Base-by-base conservation (phyloP, 164 flowering plant genomes). In the Magnolia sinica region DNA sequence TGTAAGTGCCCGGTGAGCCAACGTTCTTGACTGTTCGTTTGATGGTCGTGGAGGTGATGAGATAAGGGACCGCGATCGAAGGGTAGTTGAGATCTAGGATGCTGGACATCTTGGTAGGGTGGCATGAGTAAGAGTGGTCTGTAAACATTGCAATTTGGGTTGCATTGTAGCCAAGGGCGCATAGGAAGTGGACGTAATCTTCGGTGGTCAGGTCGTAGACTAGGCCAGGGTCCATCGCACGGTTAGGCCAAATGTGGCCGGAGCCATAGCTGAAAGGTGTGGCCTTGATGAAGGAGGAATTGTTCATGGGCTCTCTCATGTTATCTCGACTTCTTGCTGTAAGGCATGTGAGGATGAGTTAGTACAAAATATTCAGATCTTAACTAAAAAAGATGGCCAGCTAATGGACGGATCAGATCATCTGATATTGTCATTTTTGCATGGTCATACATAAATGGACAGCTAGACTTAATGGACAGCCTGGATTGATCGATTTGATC, bases 21-120 rank as follows among this genome's bases (percentile, higher is more conserved):
- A 94, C 98, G 76, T 94, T 92, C 82, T 82, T 92, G 0, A 91
- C 78, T 9, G 45, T 91, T 68, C 98, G 79, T 1, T 82, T 80
- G 68, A 93, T 81, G 0, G 87, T 88, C 66, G 79, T 70, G 0
- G 13, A 11, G 29, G 84, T 87, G 2, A 69, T 58, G 70, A 91
- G 87, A 2, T 59, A 78, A 14, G 92, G 91, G 66, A 93, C 85
- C 3, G 92, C 86, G 68, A 93, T 86, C 2, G 96, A 87, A n/a
- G 98, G 98, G 79, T 92, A 92, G 82, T 81, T 83, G 61, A 78
- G 74, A 73, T 83, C 76, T 8, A 61, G 23, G 50, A 80, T 45
- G 20, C 70, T 81, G 14, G 50, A 29, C 0, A 45, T 18, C 49
- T 77, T 67, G 1, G 66, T 3, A 1, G 84, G 82, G 58, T 82